Base-by-base conservation (phyloP, 2,329 filamentous ascomycete species). In the Arthrobotrys pseudoclavata region DNA sequence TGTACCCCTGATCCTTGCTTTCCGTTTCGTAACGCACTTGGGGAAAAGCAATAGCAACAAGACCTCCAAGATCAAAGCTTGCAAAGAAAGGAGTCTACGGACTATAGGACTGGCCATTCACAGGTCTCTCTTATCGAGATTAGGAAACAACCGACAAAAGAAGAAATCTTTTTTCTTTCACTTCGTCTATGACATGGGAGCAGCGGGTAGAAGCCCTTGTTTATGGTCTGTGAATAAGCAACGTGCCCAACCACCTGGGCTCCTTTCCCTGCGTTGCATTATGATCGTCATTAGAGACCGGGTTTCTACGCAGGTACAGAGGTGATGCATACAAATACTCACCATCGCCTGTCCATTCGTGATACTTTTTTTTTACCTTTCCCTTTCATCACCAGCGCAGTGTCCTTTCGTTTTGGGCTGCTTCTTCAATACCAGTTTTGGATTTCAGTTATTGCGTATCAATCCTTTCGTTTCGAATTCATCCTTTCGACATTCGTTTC, bases 311-410 rank as follows among this genome's bases (percentile, higher is more conserved):
- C 60, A 66, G 57, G 60, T 67, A 31, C 40, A 62, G 47, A 52
- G 13, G 31, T 9, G 31, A 76, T 66, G 72, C 48, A 66, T 76
- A 76, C 72, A 76, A 76, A 76, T 76, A 76, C 57, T 37, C 72
- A 22, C 53, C 47, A 12, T 69, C n/a, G 24, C 47, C 66, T 52
- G 40, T 50, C 31, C 18, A 15, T 40, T 31, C 22, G 18, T 61
- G 50, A 42, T 61, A 18, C 42, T 42, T 12, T 45, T 69, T 53
- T 45, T 68, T 52, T 48, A 12, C 1, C 15, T 24, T 31, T 63
- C 34, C 69, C 34, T 57, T 53, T 70, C 40, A 18, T 45, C 63
- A 75, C 42, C 71, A 69, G 72, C 72, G 50, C 72, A 76, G 50
- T 60, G 60, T 69, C 72, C 66, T 66, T 76, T 70, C 60, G 22